These are phyloP conservation scores for Cercophora newfieldiana DNA, from an alignment of 495 filamentous ascomycete genomes.

Conservation along the genomic window DNA sequence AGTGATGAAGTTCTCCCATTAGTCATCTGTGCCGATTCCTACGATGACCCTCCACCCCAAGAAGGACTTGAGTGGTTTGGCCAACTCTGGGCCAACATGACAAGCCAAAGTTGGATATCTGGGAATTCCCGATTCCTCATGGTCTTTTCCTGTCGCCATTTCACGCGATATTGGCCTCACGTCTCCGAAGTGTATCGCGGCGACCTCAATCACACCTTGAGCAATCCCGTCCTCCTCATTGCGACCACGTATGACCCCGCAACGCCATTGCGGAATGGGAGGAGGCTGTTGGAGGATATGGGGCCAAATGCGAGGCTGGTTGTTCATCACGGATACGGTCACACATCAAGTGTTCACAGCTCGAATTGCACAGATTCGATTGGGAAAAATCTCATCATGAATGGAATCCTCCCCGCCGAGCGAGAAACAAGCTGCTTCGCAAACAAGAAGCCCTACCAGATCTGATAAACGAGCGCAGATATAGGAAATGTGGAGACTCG, in stretches of 20 bases:
- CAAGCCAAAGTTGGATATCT: constrained; percentile 42
- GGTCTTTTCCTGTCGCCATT: constrained; percentile 47
- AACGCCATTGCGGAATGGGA: constrained; percentile 47
- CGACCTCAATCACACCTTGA: constrained; percentile 44
- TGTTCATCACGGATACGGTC: constrained; percentile 49
- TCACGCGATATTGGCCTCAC: constrained; percentile 41
- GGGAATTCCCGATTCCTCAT: constrained; percentile 45
- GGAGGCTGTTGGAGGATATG: constrained; percentile 44
- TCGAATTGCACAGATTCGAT: constrained; percentile 44
- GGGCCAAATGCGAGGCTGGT: constrained; percentile 45
- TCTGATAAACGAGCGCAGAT: no score
- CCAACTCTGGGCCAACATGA: constrained; percentile 47
- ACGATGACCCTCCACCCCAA: constrained; percentile 42
- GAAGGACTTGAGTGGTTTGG: constrained; percentile 46
- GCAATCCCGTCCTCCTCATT: constrained; percentile 44
- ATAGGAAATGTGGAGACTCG: no score
- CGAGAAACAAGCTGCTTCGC: constrained; percentile 45
- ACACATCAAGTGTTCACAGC: constrained; percentile 44
- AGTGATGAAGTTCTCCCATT: constrained; percentile 38
- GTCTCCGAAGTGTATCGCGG: constrained; percentile 47
- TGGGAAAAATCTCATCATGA: constrained; percentile 38
- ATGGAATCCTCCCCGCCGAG: constrained; percentile 38
- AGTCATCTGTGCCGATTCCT: constrained; percentile 47
- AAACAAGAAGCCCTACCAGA: constrained; percentile 48
- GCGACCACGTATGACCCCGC: constrained; percentile 51